phyloP scores from a whole-genome alignment of 139 green algal genomes.

The Desmodesmus armatus region DNA sequence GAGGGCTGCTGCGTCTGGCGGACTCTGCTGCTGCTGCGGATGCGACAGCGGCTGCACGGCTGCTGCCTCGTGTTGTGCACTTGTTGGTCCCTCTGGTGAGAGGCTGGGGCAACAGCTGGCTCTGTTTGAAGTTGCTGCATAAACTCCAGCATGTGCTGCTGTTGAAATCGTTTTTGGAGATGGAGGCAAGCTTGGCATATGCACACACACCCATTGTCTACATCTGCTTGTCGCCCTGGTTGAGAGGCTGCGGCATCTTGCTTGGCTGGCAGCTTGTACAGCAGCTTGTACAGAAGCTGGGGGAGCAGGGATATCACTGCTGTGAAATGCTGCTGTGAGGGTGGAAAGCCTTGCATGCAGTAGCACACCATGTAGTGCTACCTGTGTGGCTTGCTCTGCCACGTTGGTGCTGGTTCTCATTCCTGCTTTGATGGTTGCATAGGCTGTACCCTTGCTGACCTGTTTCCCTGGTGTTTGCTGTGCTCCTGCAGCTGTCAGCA shows the following conservation, averaged over 20 bases:
- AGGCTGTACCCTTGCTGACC: background rate
- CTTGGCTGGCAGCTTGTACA: background rate
- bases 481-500: constrained; percentile 58
- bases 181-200: too few relatives aligned
- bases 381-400: background rate
- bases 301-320: background rate
- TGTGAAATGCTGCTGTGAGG: background rate
- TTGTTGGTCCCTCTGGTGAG: constrained; percentile 66
- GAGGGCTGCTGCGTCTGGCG: constrained; percentile 59
- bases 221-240: background rate
- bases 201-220: too few relatives aligned
- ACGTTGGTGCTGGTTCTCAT: background rate
- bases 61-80: constrained; percentile 73
- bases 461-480: background rate
- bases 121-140: too few relatives aligned
- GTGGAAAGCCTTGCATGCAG: background rate
- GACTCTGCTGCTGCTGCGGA: constrained; percentile 54
- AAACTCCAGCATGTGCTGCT: too few relatives aligned
- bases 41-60: constrained; percentile 35
- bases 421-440: constrained; percentile 1
- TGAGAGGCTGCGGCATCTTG: background rate
- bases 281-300: background rate
- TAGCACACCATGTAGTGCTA: background rate
- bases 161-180: too few relatives aligned
- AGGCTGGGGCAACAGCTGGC: background rate